Base-by-base conservation (phyloP, 2,329 filamentous ascomycete species). In the Stagonosporopsis vannaccii region DNA sequence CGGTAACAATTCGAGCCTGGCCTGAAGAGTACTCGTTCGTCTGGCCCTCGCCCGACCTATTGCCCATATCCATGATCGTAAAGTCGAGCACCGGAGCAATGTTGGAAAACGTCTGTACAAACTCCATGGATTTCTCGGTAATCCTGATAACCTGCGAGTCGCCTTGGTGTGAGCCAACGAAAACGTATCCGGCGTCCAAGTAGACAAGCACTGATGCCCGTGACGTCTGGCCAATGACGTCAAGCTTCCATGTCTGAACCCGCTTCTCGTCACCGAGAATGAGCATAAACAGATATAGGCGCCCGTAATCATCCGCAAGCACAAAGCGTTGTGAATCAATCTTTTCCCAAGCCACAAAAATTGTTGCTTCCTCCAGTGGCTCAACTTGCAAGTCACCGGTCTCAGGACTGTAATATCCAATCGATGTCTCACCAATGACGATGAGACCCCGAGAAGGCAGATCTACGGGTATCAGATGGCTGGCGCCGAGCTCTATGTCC, bases 81-180 rank as follows among this genome's bases (percentile, higher is more conserved):
- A 99, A 97, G 72, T 99, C 95, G 35, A 98, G 79, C 37, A 99
- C 90, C 0, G 95, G 95, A 0, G 90, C 92, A 66, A 98, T 91
- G 70, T 97, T 99, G 3, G 85, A 80, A 52, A 96, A 82, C 0
- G 86, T 89, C 70, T 97, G 92, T 9, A 95, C 75, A 4, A 93
- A 76, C 43, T 88, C 81, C 56, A 93, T 80, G 0, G 82, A 83
- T 28, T 88, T 81, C 48, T 84, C 82, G 40, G 79, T 75, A 50
- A 92, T 84, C 44, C 81, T 82, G 43, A 95, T 84, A 8, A 98
- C 82, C 71, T 97, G 92, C 1, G 92, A 96, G 74, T 99, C 91
- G 32, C 94, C 94, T 67, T 95, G 90, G 73, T 97, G 93, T 1
- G 94, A 97, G 11, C 91, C 95, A 36, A 99, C 82, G 72, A 96